Evolutionary conservation across 306 rosid species (phyloP).

Genomic region (Trichosanthes truncata): DNA sequence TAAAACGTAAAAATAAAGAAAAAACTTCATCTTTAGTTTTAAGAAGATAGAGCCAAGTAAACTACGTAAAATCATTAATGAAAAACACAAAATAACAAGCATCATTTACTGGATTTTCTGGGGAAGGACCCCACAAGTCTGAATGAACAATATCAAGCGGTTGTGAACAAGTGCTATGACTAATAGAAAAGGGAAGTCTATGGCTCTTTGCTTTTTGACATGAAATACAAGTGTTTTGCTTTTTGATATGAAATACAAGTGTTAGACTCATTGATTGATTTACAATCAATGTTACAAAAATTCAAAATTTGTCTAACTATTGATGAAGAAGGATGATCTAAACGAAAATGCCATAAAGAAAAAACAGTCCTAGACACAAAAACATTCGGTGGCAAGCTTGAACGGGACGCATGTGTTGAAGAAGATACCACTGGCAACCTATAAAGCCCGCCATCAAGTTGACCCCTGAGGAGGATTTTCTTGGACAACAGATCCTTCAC

Average conservation of each 20-base stretch:
- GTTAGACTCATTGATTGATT: neutral
- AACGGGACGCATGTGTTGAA: neutral
- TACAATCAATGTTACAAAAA: neutral
- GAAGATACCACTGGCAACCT: neutral
- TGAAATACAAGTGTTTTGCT: neutral
- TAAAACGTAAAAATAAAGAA: no score
- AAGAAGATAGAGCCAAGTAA: no score
- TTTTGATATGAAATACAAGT: neutral
- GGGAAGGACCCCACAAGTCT: no score
- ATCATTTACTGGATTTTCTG: no score
- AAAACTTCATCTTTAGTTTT: no score
- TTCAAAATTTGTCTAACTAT: neutral
- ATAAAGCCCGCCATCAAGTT: neutral
- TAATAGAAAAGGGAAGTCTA: neutral
- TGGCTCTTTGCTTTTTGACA: neutral
- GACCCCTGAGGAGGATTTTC: neutral
- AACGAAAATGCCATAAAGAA: neutral
- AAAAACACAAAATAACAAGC: no score
- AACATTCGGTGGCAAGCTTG: neutral
- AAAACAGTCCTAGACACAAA: no score
- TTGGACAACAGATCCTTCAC: neutral
- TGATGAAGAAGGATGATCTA: neutral
- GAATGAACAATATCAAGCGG: no score
- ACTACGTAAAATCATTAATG: no score
- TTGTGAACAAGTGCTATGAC: no score